A percentile compares a stretch with the other conserved stretches of the same genome.
Evolutionary conservation across 495 filamentous ascomycete genomes (phyloP).

Genomic region (Hyaloscypha finlandica): DNA sequence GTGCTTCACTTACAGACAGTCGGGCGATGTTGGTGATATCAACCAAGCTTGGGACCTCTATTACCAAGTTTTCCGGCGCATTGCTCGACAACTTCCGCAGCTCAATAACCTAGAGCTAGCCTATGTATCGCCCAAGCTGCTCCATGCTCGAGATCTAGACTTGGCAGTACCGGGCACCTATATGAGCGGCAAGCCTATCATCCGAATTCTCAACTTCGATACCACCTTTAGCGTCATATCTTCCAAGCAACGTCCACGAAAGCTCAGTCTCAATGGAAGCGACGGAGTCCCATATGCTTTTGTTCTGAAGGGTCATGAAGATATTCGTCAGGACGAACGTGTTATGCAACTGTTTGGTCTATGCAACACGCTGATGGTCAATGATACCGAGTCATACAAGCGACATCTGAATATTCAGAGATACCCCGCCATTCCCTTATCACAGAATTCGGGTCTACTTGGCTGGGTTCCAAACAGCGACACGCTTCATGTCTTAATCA

Average conservation of each 20-base stretch:
- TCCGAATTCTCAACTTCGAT: conserved; percentile 87
- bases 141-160: conserved; percentile 79
- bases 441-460: conserved; percentile 90
- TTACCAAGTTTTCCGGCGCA: conserved; percentile 94
- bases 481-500: conserved; percentile 91
- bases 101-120: conserved; percentile 90
- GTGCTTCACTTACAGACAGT: conserved; percentile 86
- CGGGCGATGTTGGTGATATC: conserved; percentile 86
- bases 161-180: conserved; percentile 95
- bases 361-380: conserved; percentile 88
- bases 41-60: conserved; percentile 99
- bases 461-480: conserved; percentile 99
- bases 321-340: conserved; percentile 97
- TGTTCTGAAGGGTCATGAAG: conserved; percentile 92
- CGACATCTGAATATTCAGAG: conserved; percentile 93
- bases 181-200: conserved; percentile 79
- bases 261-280: conserved; percentile 83
- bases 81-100: conserved; percentile 89
- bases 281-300: conserved; percentile 87
- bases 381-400: conserved; percentile 94
- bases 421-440: conserved; percentile 92
- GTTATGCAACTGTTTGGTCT: conserved; percentile 99
- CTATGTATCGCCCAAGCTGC: conserved; percentile 92
- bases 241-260: conserved; percentile 93
- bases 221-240: conserved; percentile 87